A percentile compares a stretch with the other conserved stretches of the same genome.
phyloP scores from a whole-genome alignment of 2,329 filamentous ascomycete species.

The Chrysosporium queenslandicum region DNA sequence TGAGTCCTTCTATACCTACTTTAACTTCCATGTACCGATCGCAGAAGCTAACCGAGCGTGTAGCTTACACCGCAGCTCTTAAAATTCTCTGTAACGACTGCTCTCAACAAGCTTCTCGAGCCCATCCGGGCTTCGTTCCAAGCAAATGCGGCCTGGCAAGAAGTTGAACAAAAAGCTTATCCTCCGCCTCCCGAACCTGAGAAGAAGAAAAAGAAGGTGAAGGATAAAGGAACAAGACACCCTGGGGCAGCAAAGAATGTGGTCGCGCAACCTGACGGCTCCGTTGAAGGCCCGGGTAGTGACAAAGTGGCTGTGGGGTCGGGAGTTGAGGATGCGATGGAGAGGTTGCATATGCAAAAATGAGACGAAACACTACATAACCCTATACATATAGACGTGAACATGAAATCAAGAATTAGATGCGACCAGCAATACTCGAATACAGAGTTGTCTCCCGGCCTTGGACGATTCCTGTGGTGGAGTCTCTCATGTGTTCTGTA shows the following conservation, averaged over 20 bases:
- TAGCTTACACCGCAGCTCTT: slow-evolving; percentile 74
- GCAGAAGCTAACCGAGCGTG: slow-evolving; percentile 8
- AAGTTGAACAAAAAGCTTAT: slow-evolving; percentile 67
- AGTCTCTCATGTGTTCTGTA: too few relatives aligned
- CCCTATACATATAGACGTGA: neutral
- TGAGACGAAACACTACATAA: neutral
- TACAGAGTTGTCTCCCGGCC: too few relatives aligned
- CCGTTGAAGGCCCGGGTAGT: slow-evolving; percentile 10
- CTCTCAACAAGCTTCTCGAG: slow-evolving; percentile 60
- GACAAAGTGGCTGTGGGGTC: slow-evolving; percentile 7
- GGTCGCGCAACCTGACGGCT: slow-evolving; percentile 11
- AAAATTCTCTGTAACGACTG: slow-evolving; percentile 71
- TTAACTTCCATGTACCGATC: neutral
- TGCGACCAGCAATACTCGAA: neutral
- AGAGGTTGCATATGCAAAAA: slow-evolving; percentile 6
- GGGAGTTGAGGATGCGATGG: slow-evolving; percentile 12
- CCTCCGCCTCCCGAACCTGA: slow-evolving; percentile 56
- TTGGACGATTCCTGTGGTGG: too few relatives aligned
- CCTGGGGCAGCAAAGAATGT: slow-evolving; percentile 28
- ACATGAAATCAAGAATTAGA: neutral
- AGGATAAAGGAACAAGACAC: slow-evolving; percentile 61
- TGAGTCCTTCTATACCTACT: slow-evolving; percentile 34
- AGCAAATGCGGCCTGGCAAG: slow-evolving; percentile 67
- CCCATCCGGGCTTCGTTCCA: slow-evolving; percentile 69
- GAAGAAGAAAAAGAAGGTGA: slow-evolving; percentile 64